Evolutionary conservation across 139 green algal species (phyloP).

Genomic region (Chlorella sp.): DNA sequence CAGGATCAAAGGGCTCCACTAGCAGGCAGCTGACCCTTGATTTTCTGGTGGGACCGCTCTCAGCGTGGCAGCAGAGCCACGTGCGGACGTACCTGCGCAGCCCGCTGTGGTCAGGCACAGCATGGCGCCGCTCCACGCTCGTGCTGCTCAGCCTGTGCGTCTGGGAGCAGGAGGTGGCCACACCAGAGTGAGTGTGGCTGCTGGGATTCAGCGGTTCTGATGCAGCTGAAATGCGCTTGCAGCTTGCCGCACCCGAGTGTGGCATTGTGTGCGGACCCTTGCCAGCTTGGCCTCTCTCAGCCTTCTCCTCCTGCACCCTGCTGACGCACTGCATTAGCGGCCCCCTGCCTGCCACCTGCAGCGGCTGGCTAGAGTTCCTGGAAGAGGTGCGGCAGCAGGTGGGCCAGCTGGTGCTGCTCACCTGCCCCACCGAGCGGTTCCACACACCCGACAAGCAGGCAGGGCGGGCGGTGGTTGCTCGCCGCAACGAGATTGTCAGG

Average conservation of each 20-base stretch:
- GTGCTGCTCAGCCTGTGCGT: conserved; percentile 9
- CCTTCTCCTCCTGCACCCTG: too few species aligned
- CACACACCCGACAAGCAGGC: not conserved
- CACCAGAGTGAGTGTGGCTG: not conserved
- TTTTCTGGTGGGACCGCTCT: not conserved
- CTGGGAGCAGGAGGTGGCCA: not conserved
- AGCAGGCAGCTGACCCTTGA: not conserved
- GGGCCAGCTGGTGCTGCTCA: conserved; percentile 4
- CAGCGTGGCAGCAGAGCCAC: conserved; percentile 1
- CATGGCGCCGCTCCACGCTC: not conserved
- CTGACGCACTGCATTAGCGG: too few species aligned
- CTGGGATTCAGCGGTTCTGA: too few species aligned
- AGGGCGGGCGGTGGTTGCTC: not conserved
- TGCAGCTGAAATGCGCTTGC: too few species aligned
- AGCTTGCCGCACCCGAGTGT: too few species aligned
- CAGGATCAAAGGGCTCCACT: not conserved
- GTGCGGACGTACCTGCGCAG: not conserved
- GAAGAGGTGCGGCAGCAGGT: not conserved
- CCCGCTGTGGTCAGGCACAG: not conserved
- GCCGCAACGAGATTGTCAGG: not conserved
- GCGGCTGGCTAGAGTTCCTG: not conserved
- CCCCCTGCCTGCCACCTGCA: too few species aligned
- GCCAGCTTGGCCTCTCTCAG: not conserved
- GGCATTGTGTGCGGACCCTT: not conserved
- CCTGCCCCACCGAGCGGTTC: conserved; percentile 14